Base-by-base conservation (phyloP, 2,329 filamentous ascomycete genomes). In the Talaromyces sp. region DNA sequence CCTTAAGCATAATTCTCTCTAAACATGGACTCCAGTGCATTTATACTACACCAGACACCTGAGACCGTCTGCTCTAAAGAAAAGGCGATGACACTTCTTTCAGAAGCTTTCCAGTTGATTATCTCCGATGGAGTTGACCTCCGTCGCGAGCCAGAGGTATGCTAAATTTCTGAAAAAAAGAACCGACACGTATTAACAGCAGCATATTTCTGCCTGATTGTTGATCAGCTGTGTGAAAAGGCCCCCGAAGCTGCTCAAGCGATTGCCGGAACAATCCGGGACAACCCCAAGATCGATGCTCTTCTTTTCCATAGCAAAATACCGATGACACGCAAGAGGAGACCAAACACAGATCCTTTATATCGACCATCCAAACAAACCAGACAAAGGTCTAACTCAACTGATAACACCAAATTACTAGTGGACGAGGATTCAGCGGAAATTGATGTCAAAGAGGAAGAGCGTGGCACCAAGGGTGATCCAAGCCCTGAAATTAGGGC, bases 181-280 rank as follows among this genome's bases (percentile, higher is more conserved):
- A 46, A 46, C 3, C 10, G 21, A 46, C 41, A 7, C 41, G 19
- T 12, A 46, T 46, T 46, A 46, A 46, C 41, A 9, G 21, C n/a
- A 35, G 12, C 8, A 1, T 38, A 57, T 27, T 57, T 57, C 31
- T 21, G 26, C 10, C 12, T 50, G 11, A 11, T 57, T 38, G 35
- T 57, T n/a, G n/a, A 57, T 10, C 27, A 57, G 10, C 55, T 57
- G 4, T 57, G n/a, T 21, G n/a, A 51, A 57, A 31, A 57, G n/a
- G 55, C 6, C 48, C 43, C 27, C n/a, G 55, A 27, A 8, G 27
- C 50, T 51, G 43, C 43, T 5, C 19, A 57, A 51, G 55, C 27
- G 10, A 57, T 57, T 10, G 27, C 21, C 51, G n/a, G 14, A 26
- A 46, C 27, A 38, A 57, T 57, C 8, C 27, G 38, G 43, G 50